Evolutionary conservation across 1,139 yeast genomes (phyloP).

Genomic region (Suhomyces atakaporum): DNA sequence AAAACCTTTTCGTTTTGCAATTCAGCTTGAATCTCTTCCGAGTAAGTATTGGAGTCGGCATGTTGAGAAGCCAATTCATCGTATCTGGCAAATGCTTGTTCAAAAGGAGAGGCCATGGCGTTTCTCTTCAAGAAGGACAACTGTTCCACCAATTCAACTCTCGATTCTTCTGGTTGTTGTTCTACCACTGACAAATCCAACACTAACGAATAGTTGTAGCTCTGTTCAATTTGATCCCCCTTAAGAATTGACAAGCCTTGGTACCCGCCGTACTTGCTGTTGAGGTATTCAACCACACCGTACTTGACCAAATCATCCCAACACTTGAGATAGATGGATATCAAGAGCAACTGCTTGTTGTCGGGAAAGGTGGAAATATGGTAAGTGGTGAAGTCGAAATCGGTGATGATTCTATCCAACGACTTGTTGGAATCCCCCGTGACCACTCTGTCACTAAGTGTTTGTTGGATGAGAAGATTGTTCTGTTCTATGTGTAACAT

Average conservation of each 20-base stretch:
- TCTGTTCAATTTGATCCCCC: conserved; percentile 55
- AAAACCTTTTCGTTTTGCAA: conserved; percentile 59
- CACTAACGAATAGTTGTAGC: conserved; percentile 78
- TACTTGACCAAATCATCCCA: conserved; percentile 71
- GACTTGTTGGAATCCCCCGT: conserved; percentile 44
- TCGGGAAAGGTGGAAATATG: conserved; percentile 82
- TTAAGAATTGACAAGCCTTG: conserved; percentile 30
- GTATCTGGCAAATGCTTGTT: conserved; percentile 78
- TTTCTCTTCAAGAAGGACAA: conserved; percentile 80
- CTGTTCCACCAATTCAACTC: conserved; percentile 55
- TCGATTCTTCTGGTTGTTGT: conserved; percentile 45
- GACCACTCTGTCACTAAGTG: conserved; percentile 41
- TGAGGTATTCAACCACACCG: conserved; percentile 56
- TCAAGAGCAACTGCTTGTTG: conserved; percentile 60
- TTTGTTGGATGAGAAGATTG: conserved; percentile 45
- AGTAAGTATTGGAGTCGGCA: conserved; percentile 47
- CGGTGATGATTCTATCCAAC: conserved; percentile 89
- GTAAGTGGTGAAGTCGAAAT: conserved; percentile 93
- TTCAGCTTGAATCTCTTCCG: conserved; percentile 54
- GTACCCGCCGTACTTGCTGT: conserved; percentile 39
- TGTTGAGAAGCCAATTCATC: conserved; percentile 64
- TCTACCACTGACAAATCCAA: conserved; percentile 58
- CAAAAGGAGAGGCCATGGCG: conserved; percentile 91
- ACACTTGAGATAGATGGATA: conserved; percentile 75
- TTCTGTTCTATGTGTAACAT: conserved; percentile 51